Evolutionary conservation across 1,139 yeast genomes (phyloP).

Genomic region (Arxiozyma slooffiae): DNA sequence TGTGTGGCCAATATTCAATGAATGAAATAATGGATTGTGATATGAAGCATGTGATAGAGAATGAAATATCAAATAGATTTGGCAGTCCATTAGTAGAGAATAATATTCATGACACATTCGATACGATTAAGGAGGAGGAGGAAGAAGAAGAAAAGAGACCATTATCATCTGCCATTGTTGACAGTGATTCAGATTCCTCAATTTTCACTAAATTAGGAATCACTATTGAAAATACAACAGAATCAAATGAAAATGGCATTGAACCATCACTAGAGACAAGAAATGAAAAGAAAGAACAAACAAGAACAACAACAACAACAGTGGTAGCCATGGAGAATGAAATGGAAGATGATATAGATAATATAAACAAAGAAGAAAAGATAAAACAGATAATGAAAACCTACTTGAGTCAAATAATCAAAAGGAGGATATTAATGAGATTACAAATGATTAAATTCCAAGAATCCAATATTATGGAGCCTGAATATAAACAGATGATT

Average conservation of each 20-base stretch:
- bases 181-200: not conserved
- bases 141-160: conserved; percentile 15
- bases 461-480: conserved; percentile 5
- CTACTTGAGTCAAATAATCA: conserved; percentile 22
- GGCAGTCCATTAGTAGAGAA: not conserved
- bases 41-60: too few species aligned
- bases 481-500: conserved; percentile 9
- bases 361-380: not conserved
- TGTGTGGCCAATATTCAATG: conserved; percentile 17
- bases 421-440: conserved; percentile 22
- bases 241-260: too few species aligned
- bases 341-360: not conserved
- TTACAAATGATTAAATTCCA: conserved; percentile 22
- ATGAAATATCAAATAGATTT: too few species aligned
- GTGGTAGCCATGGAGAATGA: too few species aligned
- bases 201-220: conserved; percentile 8
- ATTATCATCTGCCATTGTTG: not conserved
- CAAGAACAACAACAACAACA: too few species aligned
- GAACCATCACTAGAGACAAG: not conserved
- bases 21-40: not conserved
- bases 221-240: conserved; percentile 9
- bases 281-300: too few species aligned
- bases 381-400: conserved; percentile 4
- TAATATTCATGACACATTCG: not conserved
- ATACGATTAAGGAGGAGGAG: too few species aligned